These are phyloP conservation scores for Amauroascus verrucosus DNA, from an alignment of 2,329 filamentous ascomycete species.

Conservation along the genomic window DNA sequence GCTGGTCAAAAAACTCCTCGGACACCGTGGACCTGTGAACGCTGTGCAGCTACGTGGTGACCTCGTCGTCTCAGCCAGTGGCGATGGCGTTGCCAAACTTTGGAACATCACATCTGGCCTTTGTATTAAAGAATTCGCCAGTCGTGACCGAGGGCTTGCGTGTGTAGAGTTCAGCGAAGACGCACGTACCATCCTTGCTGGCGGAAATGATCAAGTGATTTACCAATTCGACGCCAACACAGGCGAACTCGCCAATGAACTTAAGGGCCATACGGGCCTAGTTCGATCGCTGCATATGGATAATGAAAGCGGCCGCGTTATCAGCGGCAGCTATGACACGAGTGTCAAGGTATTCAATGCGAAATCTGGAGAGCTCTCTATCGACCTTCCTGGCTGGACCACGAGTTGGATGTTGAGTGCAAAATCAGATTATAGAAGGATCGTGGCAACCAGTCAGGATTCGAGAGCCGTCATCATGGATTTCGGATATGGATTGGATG, in stretches of 20 bases:
- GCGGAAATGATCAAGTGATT: slow-evolving; percentile 90
- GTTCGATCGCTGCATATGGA: slow-evolving; percentile 89
- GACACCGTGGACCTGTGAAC: slow-evolving; percentile 87
- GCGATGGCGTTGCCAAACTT: slow-evolving; percentile 84
- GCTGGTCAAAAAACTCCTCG: slow-evolving; percentile 66
- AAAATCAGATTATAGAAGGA: slow-evolving; percentile 88
- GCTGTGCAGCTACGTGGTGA: slow-evolving; percentile 91
- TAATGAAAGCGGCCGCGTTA: slow-evolving; percentile 69
- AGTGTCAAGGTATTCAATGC: slow-evolving; percentile 93
- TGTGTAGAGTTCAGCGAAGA: slow-evolving; percentile 96
- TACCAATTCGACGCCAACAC: slow-evolving; percentile 94
- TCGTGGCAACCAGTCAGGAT: slow-evolving; percentile 91
- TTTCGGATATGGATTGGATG: slow-evolving; percentile 54
- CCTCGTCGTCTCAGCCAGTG: slow-evolving; percentile 83
- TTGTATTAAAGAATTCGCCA: slow-evolving; percentile 79
- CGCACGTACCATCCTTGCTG: slow-evolving; percentile 82
- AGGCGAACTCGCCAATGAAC: slow-evolving; percentile 68
- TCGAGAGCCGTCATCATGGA: slow-evolving; percentile 88
- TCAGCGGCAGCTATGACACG: slow-evolving; percentile 89
- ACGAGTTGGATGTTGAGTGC: slow-evolving; percentile 93
- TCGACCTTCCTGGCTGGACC: slow-evolving; percentile 90
- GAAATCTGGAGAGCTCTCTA: slow-evolving; percentile 62
- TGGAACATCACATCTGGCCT: slow-evolving; percentile 89
- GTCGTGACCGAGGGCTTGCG: slow-evolving; percentile 85
- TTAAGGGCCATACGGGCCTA: slow-evolving; percentile 72